Evolutionary conservation across 1,284 basidiomycete genomes (phyloP), one percentile per base, ranked within the genome.

Genomic region (Ceratobasidium sp.): DNA sequence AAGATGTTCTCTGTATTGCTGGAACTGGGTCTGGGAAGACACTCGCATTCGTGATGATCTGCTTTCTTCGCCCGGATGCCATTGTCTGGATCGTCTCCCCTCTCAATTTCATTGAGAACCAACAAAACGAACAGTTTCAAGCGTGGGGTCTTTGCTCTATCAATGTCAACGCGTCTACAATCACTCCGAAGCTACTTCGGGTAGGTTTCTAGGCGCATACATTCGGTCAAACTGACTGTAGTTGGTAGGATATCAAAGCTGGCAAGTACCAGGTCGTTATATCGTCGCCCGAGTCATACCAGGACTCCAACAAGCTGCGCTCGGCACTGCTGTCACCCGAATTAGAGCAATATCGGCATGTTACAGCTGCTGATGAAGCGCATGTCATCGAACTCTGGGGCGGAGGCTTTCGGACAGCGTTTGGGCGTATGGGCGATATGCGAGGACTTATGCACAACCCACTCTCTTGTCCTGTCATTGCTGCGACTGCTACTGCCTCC

Each of bases 41-140:
- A 14, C 48, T 50, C 2, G 19, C 11, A 3, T 50, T 50, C 48
- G 48, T 50, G 3, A 50, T 14, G 11, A 17, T 22, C 2, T 50
- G 48, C 45, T 47, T 47, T 50, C 17, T 64, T 17, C 44, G 33
- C 5, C 22, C 8, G 4, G 62, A 50, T 15, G 24, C 50, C 4
- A 64, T 64, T 29, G 44, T 47, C 14, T 64, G 62, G 62, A 64
- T 64, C 29, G 45, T 64, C 3, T 50, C 48, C 5, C 48, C 11
- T 2, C 4, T 50, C 3, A 50, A 50, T 50, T 19, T 50, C 48
- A 50, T 50, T 14, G 48, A 50, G 14, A 22, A 50, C 19, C 48
- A 14, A 2, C 11, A 50, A 50, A 19, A 22, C 14, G 24, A 50
- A 3, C 2, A 19, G 24, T 50, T 50, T 14, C 24, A n/a, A n/a